Conservation (phyloP, 352 stramenopile genomes). For the Phytophthora crassamura region DNA sequence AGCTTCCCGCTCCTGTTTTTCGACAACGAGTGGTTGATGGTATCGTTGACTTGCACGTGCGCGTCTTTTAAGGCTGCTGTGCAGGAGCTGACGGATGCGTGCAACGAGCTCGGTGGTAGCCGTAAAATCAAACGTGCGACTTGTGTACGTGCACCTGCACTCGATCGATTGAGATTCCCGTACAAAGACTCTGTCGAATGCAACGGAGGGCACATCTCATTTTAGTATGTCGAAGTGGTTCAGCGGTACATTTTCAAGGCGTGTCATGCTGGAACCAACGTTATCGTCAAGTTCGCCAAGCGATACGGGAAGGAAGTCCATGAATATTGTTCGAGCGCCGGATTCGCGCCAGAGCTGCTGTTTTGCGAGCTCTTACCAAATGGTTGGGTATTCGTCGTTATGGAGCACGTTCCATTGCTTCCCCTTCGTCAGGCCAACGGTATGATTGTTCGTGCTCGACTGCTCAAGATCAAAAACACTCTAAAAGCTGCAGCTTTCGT, state of each 20-base stretch:
- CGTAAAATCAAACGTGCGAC: constrained; percentile 12
- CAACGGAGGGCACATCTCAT: constrained; percentile 11
- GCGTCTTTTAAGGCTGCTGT: constrained; percentile 31
- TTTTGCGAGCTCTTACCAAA: constrained; percentile 23
- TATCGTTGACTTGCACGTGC: constrained; percentile 21
- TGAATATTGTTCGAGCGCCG: constrained; percentile 20
- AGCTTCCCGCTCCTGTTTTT: constrained; percentile 38
- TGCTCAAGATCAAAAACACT: constrained; percentile 24
- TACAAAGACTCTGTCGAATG: constrained; percentile 32
- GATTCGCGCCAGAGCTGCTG: constrained; percentile 28
- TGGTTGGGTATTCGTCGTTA: constrained; percentile 40
- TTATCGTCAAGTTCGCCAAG: constrained; percentile 35
- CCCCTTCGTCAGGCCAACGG: not conserved
- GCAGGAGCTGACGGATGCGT: constrained; percentile 22
- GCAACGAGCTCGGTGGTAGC: constrained; percentile 7
- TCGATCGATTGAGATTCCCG: constrained; percentile 29
- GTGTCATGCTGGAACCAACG: constrained; percentile 16
- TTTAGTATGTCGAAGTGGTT: constrained; percentile 31
- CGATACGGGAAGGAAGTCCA: constrained; percentile 32
- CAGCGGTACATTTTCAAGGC: constrained; percentile 28
- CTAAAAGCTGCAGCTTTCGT: constrained; percentile 14
- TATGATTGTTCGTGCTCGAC: constrained; percentile 10
- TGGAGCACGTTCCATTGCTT: constrained; percentile 23
- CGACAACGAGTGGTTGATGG: constrained; percentile 29
- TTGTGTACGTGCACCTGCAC: constrained; percentile 2